Percentiles rank a stretch among this genome's conserved stretches.
Conservation (phyloP, 1,284 basidiomycete species). For the Vanrija sp. region DNA sequence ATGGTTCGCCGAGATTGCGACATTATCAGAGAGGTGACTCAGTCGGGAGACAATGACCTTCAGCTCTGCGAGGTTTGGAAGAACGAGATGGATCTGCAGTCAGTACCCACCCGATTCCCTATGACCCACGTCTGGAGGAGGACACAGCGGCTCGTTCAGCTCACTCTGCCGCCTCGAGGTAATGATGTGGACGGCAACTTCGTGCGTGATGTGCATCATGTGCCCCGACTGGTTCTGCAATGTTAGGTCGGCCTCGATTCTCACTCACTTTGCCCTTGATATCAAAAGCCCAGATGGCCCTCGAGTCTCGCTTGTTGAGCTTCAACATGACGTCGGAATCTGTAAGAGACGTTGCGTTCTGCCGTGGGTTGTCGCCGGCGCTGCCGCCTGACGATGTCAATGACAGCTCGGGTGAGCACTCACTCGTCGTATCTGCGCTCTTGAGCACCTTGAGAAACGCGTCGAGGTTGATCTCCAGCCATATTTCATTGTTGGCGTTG, state of each 20-base stretch:
- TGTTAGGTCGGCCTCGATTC: background rate
- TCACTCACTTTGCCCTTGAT: conserved; percentile 33
- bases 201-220: conserved; percentile 44
- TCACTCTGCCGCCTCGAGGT: conserved; percentile 65
- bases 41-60: conserved; percentile 74
- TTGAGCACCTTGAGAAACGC: conserved; percentile 68
- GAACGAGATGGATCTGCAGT: conserved; percentile 69
- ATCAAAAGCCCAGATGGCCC: conserved; percentile 43
- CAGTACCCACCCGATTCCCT: background rate
- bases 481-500: conserved; percentile 74
- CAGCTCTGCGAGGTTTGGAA: conserved; percentile 72
- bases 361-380: background rate
- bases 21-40: conserved; percentile 66
- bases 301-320: conserved; percentile 50
- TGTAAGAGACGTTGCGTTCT: conserved; percentile 9
- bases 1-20: conserved; percentile 56
- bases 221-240: conserved; percentile 24
- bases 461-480: conserved; percentile 61
- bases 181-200: conserved; percentile 59
- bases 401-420: background rate
- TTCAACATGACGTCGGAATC: conserved; percentile 71
- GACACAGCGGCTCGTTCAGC: conserved; percentile 77
- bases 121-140: conserved; percentile 71
- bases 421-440: conserved; percentile 43
- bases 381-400: conserved; percentile 1